These are phyloP conservation scores for Boletus calvinii DNA, from an alignment of 1,284 basidiomycete genomes.

Conservation along the genomic window DNA sequence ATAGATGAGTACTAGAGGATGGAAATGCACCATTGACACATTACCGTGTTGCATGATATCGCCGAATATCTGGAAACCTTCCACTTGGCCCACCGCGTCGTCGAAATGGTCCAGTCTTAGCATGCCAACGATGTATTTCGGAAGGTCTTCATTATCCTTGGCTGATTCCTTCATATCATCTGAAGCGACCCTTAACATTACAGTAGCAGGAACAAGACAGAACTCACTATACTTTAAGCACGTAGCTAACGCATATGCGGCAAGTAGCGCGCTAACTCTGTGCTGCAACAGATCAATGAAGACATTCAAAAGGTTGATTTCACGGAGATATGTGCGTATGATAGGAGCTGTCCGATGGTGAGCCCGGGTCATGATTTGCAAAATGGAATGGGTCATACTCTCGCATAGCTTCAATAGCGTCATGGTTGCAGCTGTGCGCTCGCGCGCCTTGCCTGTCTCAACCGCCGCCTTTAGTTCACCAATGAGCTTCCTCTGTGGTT, in stretches of 20 bases:
- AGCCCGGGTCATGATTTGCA: neutral
- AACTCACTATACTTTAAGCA: slow-evolving; percentile 9
- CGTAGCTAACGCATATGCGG: slow-evolving; percentile 10
- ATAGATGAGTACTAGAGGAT: neutral
- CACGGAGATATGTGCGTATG: neutral
- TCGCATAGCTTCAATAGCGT: slow-evolving; percentile 9
- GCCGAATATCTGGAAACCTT: slow-evolving; percentile 16
- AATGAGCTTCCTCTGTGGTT: neutral
- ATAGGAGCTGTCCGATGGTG: neutral
- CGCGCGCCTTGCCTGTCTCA: neutral
- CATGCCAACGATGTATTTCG: slow-evolving; percentile 16
- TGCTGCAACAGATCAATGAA: slow-evolving; percentile 1
- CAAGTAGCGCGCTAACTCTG: slow-evolving; percentile 5
- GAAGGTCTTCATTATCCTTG: neutral
- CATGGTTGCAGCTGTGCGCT: slow-evolving; percentile 6
- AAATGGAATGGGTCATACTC: neutral
- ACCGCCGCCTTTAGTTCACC: neutral
- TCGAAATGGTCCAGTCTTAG: slow-evolving; percentile 15
- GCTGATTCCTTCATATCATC: neutral
- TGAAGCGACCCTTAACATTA: neutral
- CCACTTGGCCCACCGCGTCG: slow-evolving; percentile 12
- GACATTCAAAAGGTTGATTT: neutral
- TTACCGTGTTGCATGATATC: slow-evolving; percentile 17
- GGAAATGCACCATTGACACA: neutral
- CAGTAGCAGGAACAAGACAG: neutral